A percentile compares a stretch with the other conserved stretches of the same genome.
These are phyloP conservation scores for Boechera stricta DNA, from an alignment of 345 rosid species.

Conservation along the genomic window DNA sequence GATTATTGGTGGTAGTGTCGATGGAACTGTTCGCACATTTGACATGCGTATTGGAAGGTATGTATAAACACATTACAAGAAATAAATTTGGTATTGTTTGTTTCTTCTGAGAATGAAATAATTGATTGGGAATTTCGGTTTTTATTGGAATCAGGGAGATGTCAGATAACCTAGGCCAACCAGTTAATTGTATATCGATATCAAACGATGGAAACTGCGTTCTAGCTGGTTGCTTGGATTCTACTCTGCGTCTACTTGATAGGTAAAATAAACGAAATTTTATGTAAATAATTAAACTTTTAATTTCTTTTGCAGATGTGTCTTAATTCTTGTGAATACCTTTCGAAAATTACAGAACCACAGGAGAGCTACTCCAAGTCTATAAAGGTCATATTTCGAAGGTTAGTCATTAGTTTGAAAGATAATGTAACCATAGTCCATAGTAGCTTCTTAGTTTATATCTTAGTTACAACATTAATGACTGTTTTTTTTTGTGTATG, in stretches of 20 bases:
- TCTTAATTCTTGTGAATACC: conserved; percentile 27
- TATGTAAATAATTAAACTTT: not conserved
- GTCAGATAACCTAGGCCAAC: conserved; percentile 87
- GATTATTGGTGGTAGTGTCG: conserved; percentile 96
- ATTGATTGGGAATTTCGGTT: not conserved
- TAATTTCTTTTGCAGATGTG: not conserved
- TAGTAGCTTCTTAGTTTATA: conserved; percentile 1
- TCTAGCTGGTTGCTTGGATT: conserved; percentile 90
- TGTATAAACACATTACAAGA: conserved; percentile 19
- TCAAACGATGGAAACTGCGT: conserved; percentile 91
- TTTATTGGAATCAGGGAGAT: conserved; percentile 62
- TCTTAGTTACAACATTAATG: not conserved
- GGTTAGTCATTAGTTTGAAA: conserved; percentile 55
- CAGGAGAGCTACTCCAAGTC: conserved; percentile 89
- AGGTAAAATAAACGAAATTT: conserved; percentile 47
- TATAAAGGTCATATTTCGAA: conserved; percentile 91
- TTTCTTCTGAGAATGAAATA: not conserved
- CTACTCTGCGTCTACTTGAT: conserved; percentile 85
- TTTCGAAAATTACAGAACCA: conserved; percentile 54
- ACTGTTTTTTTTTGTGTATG: conserved; percentile 23
- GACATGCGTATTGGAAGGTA: conserved; percentile 96
- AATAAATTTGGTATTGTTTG: not conserved
- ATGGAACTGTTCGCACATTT: conserved; percentile 96
- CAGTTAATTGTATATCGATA: conserved; percentile 92
- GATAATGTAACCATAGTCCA: not conserved